These are phyloP conservation scores for Phialemoniopsis sp. DNA, from an alignment of 2,329 filamentous ascomycete genomes.

Conservation along the genomic window DNA sequence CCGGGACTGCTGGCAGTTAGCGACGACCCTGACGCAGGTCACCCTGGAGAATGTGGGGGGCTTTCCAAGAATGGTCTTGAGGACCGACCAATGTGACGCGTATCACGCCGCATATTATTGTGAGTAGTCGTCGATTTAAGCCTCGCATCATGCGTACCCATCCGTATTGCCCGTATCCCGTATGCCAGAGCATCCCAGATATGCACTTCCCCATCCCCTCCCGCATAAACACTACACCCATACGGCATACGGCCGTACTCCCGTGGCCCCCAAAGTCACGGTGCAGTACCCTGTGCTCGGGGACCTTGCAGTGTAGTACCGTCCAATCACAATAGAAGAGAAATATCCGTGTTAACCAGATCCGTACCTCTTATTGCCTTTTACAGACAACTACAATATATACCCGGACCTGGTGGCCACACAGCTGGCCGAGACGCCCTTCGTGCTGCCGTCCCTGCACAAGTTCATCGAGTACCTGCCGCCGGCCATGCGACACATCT, in stretches of 20 bases:
- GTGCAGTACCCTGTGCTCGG: no score
- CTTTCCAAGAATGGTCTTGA: constrained; percentile 3
- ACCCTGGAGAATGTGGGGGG: no score
- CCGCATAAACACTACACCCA: no score
- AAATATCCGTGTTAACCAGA: not conserved
- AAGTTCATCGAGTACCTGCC: constrained; percentile 6
- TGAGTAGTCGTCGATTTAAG: constrained; percentile 11
- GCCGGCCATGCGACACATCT: constrained; percentile 9
- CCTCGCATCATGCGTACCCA: constrained; percentile 3
- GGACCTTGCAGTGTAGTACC: no score
- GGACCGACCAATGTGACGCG: constrained; percentile 12
- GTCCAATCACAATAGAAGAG: no score
- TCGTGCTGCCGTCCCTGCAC: constrained; percentile 6
- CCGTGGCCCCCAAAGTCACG: no score
- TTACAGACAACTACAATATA: constrained; percentile 23
- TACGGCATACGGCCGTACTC: no score
- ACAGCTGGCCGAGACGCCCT: constrained; percentile 6
- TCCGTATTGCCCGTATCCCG: not conserved
- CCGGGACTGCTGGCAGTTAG: no score
- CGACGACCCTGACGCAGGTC: no score
- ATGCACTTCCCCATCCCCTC: no score
- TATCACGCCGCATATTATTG: constrained; percentile 22
- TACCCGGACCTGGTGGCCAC: constrained; percentile 14
- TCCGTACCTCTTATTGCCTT: not conserved
- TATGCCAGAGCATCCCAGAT: no score